These are phyloP conservation scores for Pulveroboletus sp. DNA, from an alignment of 768 basidiomycete species.

Conservation along the genomic window DNA sequence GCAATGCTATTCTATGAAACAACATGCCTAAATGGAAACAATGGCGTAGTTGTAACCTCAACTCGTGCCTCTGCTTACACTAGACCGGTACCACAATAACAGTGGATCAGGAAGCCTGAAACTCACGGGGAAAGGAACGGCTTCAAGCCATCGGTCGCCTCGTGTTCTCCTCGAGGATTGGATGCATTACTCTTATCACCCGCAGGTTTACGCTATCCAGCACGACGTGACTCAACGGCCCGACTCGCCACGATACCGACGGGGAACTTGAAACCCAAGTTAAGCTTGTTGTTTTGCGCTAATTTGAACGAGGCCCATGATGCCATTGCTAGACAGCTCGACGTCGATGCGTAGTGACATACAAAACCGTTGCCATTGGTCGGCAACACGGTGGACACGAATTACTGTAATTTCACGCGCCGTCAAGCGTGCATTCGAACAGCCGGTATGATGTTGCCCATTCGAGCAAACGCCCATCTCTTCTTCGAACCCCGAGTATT, in stretches of 20 bases:
- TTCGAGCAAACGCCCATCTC: constrained; percentile 5
- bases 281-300: background rate
- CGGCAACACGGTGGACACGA: background rate
- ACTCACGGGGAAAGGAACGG: background rate
- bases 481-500: constrained; percentile 1
- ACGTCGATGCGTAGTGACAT: background rate
- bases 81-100: background rate
- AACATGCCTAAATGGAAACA: constrained; percentile 1
- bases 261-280: no score
- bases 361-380: background rate
- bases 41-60: background rate
- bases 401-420: constrained; percentile 2
- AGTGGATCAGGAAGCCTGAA: background rate
- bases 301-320: background rate
- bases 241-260: no score
- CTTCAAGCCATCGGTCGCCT: constrained; percentile 12
- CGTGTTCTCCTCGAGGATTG: constrained; percentile 22
- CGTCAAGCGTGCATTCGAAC: background rate
- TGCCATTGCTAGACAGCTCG: background rate
- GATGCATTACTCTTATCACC: constrained; percentile 15
- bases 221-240: background rate
- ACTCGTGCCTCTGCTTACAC: background rate
- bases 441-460: constrained; percentile 5
- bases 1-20: no score
- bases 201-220: constrained; percentile 13